A percentile compares a stretch with the other conserved stretches of the same genome.
phyloP scores from a whole-genome alignment of 441 rosid species.

The Brassica balearica region DNA sequence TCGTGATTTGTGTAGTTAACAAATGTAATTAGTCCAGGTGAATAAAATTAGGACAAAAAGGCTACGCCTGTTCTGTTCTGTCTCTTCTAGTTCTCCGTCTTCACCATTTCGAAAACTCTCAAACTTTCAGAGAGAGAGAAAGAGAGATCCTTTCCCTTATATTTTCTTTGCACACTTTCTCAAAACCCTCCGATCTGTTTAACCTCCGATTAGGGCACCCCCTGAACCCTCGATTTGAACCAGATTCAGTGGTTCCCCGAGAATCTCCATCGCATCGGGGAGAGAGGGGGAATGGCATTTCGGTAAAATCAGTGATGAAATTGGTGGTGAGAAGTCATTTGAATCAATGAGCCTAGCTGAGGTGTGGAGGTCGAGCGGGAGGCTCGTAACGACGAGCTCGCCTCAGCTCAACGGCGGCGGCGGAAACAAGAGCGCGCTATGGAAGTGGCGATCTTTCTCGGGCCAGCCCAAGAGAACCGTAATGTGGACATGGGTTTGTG shows the following conservation, averaged over 20 bases:
- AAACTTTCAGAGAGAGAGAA: conserved; percentile 8
- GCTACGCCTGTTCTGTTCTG: conserved; percentile 27
- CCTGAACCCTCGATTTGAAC: not conserved
- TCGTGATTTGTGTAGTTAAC: conserved; percentile 9
- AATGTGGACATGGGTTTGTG: conserved; percentile 80
- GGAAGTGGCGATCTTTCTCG: conserved; percentile 55
- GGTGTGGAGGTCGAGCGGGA: conserved; percentile 61
- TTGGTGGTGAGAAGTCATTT: conserved; percentile 31
- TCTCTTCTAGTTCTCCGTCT: conserved; percentile 31
- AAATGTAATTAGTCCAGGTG: conserved; percentile 32
- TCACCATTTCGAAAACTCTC: conserved; percentile 39
- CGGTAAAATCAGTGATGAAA: conserved; percentile 52
- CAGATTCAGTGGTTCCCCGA: conserved; percentile 38
- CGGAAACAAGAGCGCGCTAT: conserved; percentile 40
- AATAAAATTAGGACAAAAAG: conserved; percentile 32
- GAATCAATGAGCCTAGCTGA: conserved; percentile 61
- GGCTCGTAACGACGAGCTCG: conserved; percentile 56
- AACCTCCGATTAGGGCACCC: conserved; percentile 15
- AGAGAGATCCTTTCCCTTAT: conserved; percentile 25
- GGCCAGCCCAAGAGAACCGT: conserved; percentile 57
- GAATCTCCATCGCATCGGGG: conserved; percentile 27
- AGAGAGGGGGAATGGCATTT: conserved; percentile 43
- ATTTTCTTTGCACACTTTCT: not conserved
- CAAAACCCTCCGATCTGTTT: conserved; percentile 41
- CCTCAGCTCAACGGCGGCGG: conserved; percentile 61